Evolutionary conservation across 805 yeast genomes (phyloP), one percentile per base, ranked within the genome.

Genomic region (Sugiyamaella mastotermitis): DNA sequence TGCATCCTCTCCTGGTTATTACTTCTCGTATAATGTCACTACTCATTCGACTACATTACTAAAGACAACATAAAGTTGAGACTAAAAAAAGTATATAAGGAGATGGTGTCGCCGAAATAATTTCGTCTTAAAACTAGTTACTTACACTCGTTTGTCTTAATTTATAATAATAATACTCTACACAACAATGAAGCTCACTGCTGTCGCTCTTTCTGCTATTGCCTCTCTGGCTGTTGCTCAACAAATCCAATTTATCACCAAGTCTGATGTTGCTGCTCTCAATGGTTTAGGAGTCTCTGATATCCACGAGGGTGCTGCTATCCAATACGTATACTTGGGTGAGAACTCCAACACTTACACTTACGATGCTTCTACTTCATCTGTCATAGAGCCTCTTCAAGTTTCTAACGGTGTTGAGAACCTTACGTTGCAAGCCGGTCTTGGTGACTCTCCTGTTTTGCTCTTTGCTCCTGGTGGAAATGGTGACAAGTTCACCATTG

Each of bases 241-340:
- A n/a, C n/a, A n/a, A n/a, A 21, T 26, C n/a, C 27, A 20, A 16
- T 31, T 41, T 16, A 13, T 40, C 23, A 16, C 17, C 32, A 24
- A 35, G 33, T 20, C 34, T 22, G 37, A 35, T 21, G 45, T 38
- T 6, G 20, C 42, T 18, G 29, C 25, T 30, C 36, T 66, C 35
- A 42, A 62, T 41, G 62, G 61, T 25, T 38, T 52, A 14, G 61
- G 57, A 31, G 41, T 65, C 27, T 42, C 51, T 33, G 42, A 58
- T 22, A 41, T 41, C 29, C 74, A 68, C 48, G 69, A 63, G 49
- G 74, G 73, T 48, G 74, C 74, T 36, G 74, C 64, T 37, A 51
- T 66, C 41, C 54, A 60, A 56, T 69, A 66, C 53, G 47, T 64
- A 24, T 60, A 63, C 54, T 43, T 62, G 31, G 58, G 57, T 15